These are phyloP conservation scores for Fragaria iinumae DNA, from an alignment of 306 rosid genomes.

Conservation along the genomic window DNA sequence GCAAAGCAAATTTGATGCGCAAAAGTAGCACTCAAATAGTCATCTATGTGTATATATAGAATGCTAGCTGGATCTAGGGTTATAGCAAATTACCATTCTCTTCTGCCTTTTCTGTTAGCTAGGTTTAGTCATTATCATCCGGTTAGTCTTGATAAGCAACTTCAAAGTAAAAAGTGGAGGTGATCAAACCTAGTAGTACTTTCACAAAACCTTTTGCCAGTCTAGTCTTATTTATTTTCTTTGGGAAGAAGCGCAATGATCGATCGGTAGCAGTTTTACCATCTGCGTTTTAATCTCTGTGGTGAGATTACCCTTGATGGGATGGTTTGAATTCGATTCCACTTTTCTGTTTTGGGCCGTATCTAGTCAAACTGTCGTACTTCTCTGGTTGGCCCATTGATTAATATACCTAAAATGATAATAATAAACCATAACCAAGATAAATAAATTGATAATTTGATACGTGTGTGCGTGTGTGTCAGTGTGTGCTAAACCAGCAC, in stretches of 20 bases:
- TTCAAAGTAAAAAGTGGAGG: slow-evolving; percentile 1
- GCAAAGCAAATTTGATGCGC: neutral
- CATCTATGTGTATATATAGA: neutral
- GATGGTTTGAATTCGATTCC: slow-evolving; percentile 4
- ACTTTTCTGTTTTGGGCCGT: slow-evolving; percentile 2
- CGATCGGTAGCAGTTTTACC: slow-evolving; percentile 26
- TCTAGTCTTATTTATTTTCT: neutral
- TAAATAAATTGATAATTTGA: neutral
- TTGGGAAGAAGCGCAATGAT: slow-evolving; percentile 39
- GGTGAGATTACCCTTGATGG: slow-evolving; percentile 22
- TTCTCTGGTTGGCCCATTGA: slow-evolving; percentile 12
- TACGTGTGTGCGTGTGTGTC: neutral
- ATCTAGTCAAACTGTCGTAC: slow-evolving; percentile 11
- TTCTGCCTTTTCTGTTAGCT: neutral
- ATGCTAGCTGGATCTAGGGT: neutral
- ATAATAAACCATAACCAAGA: neutral
- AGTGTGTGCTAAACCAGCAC: neutral
- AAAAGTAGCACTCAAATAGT: neutral
- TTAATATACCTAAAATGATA: neutral
- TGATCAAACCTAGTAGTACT: slow-evolving; percentile 24
- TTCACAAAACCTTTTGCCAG: slow-evolving; percentile 28
- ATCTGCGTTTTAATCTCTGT: neutral
- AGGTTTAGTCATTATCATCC: slow-evolving; percentile 17
- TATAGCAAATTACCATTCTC: neutral
- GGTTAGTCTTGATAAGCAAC: slow-evolving; percentile 7